These are phyloP conservation scores for Collybia mongolica DNA, from an alignment of 768 basidiomycete genomes.

Conservation along the genomic window DNA sequence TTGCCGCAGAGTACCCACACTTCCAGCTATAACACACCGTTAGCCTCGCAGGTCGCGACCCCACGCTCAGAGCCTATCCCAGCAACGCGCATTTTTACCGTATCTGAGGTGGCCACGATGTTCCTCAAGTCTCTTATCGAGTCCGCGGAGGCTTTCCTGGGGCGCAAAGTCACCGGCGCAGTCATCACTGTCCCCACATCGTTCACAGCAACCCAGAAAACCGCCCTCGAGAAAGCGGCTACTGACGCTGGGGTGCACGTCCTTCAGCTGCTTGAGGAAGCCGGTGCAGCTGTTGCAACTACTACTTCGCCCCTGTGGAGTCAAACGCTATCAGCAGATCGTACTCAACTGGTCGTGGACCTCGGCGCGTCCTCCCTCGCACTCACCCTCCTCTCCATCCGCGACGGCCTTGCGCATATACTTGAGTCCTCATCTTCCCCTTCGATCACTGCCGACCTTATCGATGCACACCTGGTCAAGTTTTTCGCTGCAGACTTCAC, in stretches of 20 bases:
- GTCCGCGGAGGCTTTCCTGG: conserved; percentile 90
- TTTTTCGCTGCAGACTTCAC: conserved; percentile 96
- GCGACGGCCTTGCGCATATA: conserved; percentile 69
- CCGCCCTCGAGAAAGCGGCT: conserved; percentile 72
- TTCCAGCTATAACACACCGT: conserved; percentile 57
- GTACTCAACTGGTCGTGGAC: conserved; percentile 80
- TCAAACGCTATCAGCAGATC: conserved; percentile 48
- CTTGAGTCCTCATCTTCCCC: conserved; percentile 52
- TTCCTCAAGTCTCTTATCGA: conserved; percentile 84
- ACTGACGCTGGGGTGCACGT: conserved; percentile 80
- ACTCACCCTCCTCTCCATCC: conserved; percentile 69
- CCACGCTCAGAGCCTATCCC: conserved; percentile 72
- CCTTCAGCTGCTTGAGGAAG: conserved; percentile 85
- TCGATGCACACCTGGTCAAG: conserved; percentile 82
- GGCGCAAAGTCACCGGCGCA: conserved; percentile 71
- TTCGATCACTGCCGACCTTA: conserved; percentile 61
- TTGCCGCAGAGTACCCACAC: conserved; percentile 45
- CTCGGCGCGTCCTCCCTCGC: conserved; percentile 74
- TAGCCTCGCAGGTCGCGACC: conserved; percentile 65
- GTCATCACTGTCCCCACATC: conserved; percentile 82
- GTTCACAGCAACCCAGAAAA: conserved; percentile 68
- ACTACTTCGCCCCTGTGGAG: conserved; percentile 48
- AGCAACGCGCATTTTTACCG: conserved; percentile 70
- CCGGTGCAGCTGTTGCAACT: conserved; percentile 69
- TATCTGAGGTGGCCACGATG: conserved; percentile 79